phyloP scores from a whole-genome alignment of 768 basidiomycete genomes.

The Boletus sensibilis region DNA sequence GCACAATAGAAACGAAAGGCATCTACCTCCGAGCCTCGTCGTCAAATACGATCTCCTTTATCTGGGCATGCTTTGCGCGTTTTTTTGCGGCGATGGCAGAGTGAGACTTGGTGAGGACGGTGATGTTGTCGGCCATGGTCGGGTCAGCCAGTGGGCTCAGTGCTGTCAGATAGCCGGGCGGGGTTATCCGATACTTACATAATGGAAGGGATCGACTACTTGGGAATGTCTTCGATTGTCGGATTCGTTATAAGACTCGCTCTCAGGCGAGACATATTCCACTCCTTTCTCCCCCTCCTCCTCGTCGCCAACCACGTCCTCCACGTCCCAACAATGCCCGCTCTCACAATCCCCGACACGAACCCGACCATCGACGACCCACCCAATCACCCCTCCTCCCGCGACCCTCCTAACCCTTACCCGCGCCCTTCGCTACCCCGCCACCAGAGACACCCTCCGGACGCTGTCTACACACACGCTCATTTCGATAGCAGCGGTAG shows the following conservation, averaged over 20 bases:
- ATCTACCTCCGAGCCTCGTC: slow-evolving; percentile 75
- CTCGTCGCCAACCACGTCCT: neutral
- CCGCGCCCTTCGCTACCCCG: slow-evolving; percentile 21
- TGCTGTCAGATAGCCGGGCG: neutral
- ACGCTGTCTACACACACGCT: slow-evolving; percentile 19
- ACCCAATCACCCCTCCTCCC: neutral
- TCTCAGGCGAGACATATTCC: slow-evolving; percentile 35
- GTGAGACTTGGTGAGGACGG: slow-evolving; percentile 62
- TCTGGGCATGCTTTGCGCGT: slow-evolving; percentile 60
- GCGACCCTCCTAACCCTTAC: slow-evolving; percentile 20
- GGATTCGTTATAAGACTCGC: slow-evolving; percentile 33
- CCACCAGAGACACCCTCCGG: slow-evolving; percentile 17
- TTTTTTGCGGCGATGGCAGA: slow-evolving; percentile 65
- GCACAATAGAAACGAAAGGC: slow-evolving; percentile 11
- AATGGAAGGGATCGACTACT: slow-evolving; percentile 26
- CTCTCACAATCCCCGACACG: slow-evolving; percentile 21
- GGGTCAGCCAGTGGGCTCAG: neutral
- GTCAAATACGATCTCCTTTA: slow-evolving; percentile 84
- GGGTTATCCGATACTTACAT: slow-evolving; percentile 26
- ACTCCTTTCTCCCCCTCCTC: slow-evolving; percentile 20
- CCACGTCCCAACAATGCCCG: slow-evolving; percentile 27
- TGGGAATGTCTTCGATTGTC: slow-evolving; percentile 26
- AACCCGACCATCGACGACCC: slow-evolving; percentile 4
- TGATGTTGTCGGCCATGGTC: slow-evolving; percentile 43
- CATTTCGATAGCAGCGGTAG: slow-evolving; percentile 23